Evolutionary conservation across 352 stramenopile genomes (phyloP), one percentile per base, ranked within the genome.

Genomic region (Phytophthora constricta): DNA sequence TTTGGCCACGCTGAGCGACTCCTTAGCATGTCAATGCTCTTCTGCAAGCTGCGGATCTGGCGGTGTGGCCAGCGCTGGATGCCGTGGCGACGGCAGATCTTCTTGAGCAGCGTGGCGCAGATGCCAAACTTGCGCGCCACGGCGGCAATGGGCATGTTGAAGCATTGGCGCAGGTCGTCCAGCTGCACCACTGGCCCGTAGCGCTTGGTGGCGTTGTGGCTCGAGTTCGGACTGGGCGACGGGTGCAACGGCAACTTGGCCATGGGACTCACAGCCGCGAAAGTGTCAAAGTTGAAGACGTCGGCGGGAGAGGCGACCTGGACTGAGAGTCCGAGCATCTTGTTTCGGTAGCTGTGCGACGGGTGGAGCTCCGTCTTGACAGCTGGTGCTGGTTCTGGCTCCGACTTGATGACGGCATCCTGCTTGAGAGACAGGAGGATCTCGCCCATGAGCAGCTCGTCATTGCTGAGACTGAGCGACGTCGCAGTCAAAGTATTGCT

Each of bases 51-150:
- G 28, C 85, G 84, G 70, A 95, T 93, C 70, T 95, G 87, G 20
- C 85, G 85, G 60, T 93, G 86, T 13, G 87, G 87, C 87, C 87
- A 95, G 31, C 87, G 82, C 58, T 92, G 85, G 65, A 95, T 95
- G 42, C 85, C 85, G 48, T 93, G 79, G 28, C 85, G 85, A 2
- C 87, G 79, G 51, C 87, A 95, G 57, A 92, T 92, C 69, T 93
- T 93, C 74, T 95, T 95, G 58, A 95, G 72, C 26, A 93, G 62
- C 28, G 87, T 95, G n/a, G 83, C 86, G 58, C 87, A 95, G 71
- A 95, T 93, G 42, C 87, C 87, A 63, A 95, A 93, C 64, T 92
- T 87, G 50, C 82, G 84, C 31, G 85, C 85, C 31, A 95, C 87
- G 0, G 79, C 79, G 3, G 85, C 85, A 62, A 95, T 91, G 59